Evolutionary conservation across 2,329 filamentous ascomycete genomes (phyloP), one percentile per base, ranked within the genome.

Genomic region (Fusarium sp.): DNA sequence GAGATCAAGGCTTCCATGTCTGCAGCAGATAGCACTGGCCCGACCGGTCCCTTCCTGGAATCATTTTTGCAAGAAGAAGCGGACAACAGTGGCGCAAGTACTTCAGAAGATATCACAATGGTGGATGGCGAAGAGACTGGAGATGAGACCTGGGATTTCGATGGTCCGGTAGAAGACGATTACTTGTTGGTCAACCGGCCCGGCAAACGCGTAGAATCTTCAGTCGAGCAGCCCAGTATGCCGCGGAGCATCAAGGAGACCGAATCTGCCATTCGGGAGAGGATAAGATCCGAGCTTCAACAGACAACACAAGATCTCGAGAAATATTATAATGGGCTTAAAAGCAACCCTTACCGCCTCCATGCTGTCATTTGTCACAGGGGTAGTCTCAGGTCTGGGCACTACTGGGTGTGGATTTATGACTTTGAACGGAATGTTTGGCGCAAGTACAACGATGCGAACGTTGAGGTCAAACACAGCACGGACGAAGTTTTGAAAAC

Each of bases 371-470:
- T 99, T 75, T 95, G 97, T 73, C 96, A 99, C 77, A 90, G 91
- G 20, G 92, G 92, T 33, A 83, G 84, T 71, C 85, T 90, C 40
- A 86, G 84, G 44, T 90, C 90, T 45, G 96, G 96, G 0, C 96
- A 99, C 79, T 99, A 98, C 81, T 97, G 93, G 91, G 93, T 97
- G 44, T 97, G 94, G 86, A 97, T 99, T 68, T 92, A 90, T 75
- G 96, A 98, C 80, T 97, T 97, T 78, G 87, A 90, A 69, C 87
- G 88, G 46, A 86, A 88, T 41, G 83, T 94, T 20, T 99, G 96
- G 94, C 90, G 94, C 59, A 93, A 92, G 75, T 99, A 97, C 83
- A 99, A 99, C 77, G 96, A 99, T 75, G 91, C 91, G 55, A 86
- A 85, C 16, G 94, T 99, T 26, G 90, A 88, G 4, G 88, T 92